Base-by-base conservation (phyloP, 177 flowering plant species). In the Vitis hybrid region DNA sequence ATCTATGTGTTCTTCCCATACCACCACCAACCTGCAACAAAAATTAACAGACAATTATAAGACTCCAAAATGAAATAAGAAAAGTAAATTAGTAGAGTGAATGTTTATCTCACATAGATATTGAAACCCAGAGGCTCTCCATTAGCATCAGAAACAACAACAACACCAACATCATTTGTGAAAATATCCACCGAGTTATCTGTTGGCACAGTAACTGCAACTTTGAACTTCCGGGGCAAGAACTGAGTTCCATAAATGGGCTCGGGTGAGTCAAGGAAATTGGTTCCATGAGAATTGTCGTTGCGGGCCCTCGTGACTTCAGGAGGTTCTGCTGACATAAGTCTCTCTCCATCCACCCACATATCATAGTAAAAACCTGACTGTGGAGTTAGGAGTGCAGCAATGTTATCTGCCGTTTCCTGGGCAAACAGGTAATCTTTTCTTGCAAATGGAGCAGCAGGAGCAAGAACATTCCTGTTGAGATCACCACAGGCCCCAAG, bases 401-500 rank as follows among this genome's bases (percentile, higher is more conserved):
- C 99, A 78, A 96, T 94, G 60, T 94, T 86, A 4, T 96, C 98
- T 18, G 99, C 99, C 56, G 97, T 96, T 77, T 94, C 71, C 79
- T 92, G 98, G 1, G 98, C 98, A 83, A 94, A 89, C 20, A 87
- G 60, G 73, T 94, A 96, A 76, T 94, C 99, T 81, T 92, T 90
- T 69, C 86, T 87, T 7, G 63, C 73, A 76, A 86, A 70, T 54
- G 98, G 98, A n/a, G 98, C 99, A 73, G 99, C 91, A 70, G 99
- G 99, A 78, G 97, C 99, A 78, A 96, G 92, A 73, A 96, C 99
- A 71, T 96, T 96, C 76, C 99, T 86, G 79, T 96, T 96, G 49
- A 96, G 89, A 80, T 96, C 99, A 67, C 99, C 99, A 71, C 99
- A 96, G 14, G 99, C 99, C 76, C 99, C 99, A 82, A 96, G 97